Percentiles rank a stretch among this genome's conserved stretches.
phyloP scores from a whole-genome alignment of 2,329 filamentous ascomycete species.

The Salinomyces thailandicus region DNA sequence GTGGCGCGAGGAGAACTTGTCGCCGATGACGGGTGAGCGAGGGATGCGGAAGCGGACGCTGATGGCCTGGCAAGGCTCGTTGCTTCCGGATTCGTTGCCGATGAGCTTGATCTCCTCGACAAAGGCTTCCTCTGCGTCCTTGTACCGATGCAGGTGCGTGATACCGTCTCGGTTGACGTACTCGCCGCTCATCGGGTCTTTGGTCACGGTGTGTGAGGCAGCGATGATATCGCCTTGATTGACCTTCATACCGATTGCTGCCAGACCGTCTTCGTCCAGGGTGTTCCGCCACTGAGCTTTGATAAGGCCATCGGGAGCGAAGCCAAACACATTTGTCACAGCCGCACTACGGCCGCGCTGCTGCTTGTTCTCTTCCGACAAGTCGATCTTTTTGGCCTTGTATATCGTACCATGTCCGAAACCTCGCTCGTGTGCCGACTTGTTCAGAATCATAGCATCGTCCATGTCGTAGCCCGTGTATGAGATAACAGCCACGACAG shows the following conservation, averaged over 20 bases:
- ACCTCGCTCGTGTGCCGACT: constrained; percentile 87
- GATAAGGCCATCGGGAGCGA: constrained; percentile 66
- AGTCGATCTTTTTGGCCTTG: constrained; percentile 86
- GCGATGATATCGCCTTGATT: constrained; percentile 74
- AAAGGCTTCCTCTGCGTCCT: constrained; percentile 77
- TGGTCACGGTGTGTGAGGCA: constrained; percentile 79
- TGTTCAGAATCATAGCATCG: constrained; percentile 99
- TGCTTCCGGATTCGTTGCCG: constrained; percentile 73
- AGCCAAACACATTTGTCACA: constrained; percentile 78
- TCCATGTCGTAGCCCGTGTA: constrained; percentile 99
- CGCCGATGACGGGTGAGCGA: constrained; percentile 82
- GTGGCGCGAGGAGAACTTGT: constrained; percentile 98
- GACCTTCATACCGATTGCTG: constrained; percentile 66
- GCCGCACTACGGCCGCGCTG: constrained; percentile 39
- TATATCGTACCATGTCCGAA: constrained; percentile 95
- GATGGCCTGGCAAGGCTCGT: constrained; percentile 74
- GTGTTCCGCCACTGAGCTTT: constrained; percentile 59
- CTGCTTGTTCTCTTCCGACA: constrained; percentile 65
- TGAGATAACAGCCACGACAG: constrained; percentile 92
- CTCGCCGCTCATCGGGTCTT: constrained; percentile 59
- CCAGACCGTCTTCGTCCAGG: constrained; percentile 80
- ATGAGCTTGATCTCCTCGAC: constrained; percentile 89
- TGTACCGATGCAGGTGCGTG: constrained; percentile 88
- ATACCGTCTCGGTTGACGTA: constrained; percentile 76
- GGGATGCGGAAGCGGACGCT: constrained; percentile 90